Conservation (phyloP, 257 asterid species). For the Catharanthus roseus region DNA sequence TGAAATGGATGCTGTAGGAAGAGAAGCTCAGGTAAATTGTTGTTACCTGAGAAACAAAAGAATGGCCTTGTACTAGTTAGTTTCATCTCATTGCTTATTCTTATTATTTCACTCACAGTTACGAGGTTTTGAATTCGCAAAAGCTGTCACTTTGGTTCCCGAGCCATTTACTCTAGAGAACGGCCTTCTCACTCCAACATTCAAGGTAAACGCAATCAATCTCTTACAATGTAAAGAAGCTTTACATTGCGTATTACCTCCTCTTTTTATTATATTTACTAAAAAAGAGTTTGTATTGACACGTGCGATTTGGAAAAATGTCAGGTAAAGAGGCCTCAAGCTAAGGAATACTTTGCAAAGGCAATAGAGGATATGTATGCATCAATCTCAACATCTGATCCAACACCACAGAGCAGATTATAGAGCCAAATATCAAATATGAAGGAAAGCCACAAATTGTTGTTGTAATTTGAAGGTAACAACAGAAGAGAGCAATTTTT, state of each 20-base stretch:
- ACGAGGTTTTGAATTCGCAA: slow-evolving; percentile 86
- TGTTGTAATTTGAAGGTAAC: slow-evolving; percentile 2
- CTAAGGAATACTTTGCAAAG: slow-evolving; percentile 70
- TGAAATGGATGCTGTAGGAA: slow-evolving; percentile 83
- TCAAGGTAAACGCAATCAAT: slow-evolving; percentile 83
- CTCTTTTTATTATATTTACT: too few relatives aligned
- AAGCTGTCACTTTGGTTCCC: slow-evolving; percentile 64
- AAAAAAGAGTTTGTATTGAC: too few relatives aligned
- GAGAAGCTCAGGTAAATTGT: slow-evolving; percentile 71
- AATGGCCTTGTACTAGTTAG: too few relatives aligned
- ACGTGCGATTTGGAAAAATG: slow-evolving; percentile 4
- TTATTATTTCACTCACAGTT: slow-evolving; percentile 33
- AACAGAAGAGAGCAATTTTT: slow-evolving; percentile 1
- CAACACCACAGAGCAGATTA: slow-evolving; percentile 34
- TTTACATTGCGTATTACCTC: too few relatives aligned
- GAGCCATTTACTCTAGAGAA: slow-evolving; percentile 90
- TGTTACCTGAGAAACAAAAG: not conserved
- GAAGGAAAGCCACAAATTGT: too few relatives aligned
- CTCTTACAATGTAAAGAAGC: too few relatives aligned
- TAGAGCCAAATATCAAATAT: slow-evolving; percentile 18
- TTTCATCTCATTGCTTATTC: slow-evolving; percentile 13
- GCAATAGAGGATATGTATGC: slow-evolving; percentile 67
- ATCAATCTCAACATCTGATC: slow-evolving; percentile 62
- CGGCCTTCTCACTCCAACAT: slow-evolving; percentile 86
- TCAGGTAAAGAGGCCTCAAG: slow-evolving; percentile 87